Conservation (phyloP, 805 yeast genomes). For the Yamadazyma insecticola region DNA sequence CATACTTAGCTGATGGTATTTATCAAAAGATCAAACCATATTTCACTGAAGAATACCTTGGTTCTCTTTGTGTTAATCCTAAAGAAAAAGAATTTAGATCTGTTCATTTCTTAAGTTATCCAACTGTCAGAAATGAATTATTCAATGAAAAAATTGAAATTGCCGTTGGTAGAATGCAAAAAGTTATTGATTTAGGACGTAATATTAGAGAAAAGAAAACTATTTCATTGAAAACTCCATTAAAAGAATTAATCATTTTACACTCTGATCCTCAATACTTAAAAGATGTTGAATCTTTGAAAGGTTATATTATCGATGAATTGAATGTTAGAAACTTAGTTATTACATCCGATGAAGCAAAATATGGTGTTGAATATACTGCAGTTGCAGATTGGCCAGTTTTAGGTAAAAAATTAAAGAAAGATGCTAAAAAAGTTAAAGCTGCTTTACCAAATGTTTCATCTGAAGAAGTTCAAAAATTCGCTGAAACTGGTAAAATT, state of each 20-base stretch:
- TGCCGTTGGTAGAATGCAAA: constrained; percentile 94
- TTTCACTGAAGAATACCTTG: constrained; percentile 57
- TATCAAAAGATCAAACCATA: constrained; percentile 68
- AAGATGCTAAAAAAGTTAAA: constrained; percentile 90
- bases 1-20: constrained; percentile 87
- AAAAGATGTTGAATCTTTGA: constrained; percentile 70
- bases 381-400: constrained; percentile 99
- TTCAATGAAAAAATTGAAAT: constrained; percentile 79
- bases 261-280: constrained; percentile 75
- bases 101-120: constrained; percentile 92
- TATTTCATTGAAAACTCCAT: constrained; percentile 91
- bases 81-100: constrained; percentile 62
- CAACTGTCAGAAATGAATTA: constrained; percentile 73
- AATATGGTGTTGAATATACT: constrained; percentile 86
- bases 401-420: constrained; percentile 93
- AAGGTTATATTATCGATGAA: constrained; percentile 81
- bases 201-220: constrained; percentile 93
- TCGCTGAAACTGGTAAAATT: constrained; percentile 66
- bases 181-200: constrained; percentile 94
- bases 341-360: constrained; percentile 85
- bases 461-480: constrained; percentile 77
- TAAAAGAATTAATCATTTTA: constrained; percentile 79
- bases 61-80: constrained; percentile 34
- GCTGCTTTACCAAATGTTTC: constrained; percentile 82
- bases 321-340: constrained; percentile 85